phyloP scores from a whole-genome alignment of 768 basidiomycete genomes.

The Sarcodon sp. region DNA sequence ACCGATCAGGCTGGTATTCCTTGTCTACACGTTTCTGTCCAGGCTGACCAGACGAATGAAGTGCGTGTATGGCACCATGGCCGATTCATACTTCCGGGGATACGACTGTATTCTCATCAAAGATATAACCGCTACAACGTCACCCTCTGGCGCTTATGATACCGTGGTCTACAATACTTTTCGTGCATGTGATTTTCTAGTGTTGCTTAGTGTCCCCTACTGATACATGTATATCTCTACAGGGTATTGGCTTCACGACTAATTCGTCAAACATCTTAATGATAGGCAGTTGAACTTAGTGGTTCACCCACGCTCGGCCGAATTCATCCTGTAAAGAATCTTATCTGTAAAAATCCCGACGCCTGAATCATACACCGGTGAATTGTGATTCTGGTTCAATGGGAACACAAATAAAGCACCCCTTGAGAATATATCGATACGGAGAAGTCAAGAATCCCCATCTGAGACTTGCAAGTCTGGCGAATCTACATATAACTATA shows the following conservation, averaged over 20 bases:
- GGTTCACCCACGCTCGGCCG: no score
- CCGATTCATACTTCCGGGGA: slow-evolving; percentile 51
- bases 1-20: slow-evolving; percentile 40
- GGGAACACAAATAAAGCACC: no score
- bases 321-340: no score
- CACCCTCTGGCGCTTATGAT: slow-evolving; percentile 40
- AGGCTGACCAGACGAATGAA: slow-evolving; percentile 9
- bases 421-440: no score
- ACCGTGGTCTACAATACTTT: slow-evolving; percentile 45
- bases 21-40: not conserved
- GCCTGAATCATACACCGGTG: no score
- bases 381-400: no score
- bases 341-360: no score
- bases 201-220: not conserved
- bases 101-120: slow-evolving; percentile 48
- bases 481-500: no score
- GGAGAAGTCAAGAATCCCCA: no score
- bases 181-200: slow-evolving; percentile 26
- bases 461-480: no score
- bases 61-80: slow-evolving; percentile 55
- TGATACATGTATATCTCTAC: not conserved
- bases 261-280: not conserved
- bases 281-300: no score
- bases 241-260: slow-evolving; percentile 4
- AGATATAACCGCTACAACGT: slow-evolving; percentile 52